Evolutionary conservation across 140 eudicot species (phyloP).

Genomic region (Senecio squalidus): DNA sequence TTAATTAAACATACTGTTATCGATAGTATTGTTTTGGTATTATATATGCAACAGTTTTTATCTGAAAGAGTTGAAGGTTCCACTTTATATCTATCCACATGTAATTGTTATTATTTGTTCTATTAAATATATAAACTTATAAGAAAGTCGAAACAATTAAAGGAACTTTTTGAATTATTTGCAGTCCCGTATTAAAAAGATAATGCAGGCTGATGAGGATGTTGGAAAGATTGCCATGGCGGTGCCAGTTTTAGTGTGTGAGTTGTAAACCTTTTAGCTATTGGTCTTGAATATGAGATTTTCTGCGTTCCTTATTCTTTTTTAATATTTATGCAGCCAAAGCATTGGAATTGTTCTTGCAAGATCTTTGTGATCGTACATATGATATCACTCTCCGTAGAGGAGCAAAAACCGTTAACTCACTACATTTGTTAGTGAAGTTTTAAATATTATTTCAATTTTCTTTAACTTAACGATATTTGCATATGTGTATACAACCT

Average conservation of each 20-base stretch:
- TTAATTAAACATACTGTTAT: too few relatives aligned
- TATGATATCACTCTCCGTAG: slow-evolving; percentile 69
- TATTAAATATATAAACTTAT: background rate
- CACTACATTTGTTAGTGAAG: slow-evolving; percentile 58
- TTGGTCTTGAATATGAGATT: background rate
- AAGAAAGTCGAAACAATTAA: too few relatives aligned
- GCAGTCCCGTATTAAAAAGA: background rate
- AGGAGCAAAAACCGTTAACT: slow-evolving; percentile 77
- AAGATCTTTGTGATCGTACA: slow-evolving; percentile 78
- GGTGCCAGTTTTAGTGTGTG: background rate
- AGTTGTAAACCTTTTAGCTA: background rate
- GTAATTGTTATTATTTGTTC: background rate
- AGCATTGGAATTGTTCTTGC: slow-evolving; percentile 75
- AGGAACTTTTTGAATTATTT: too few relatives aligned
- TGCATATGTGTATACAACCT: too few relatives aligned
- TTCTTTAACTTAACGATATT: background rate
- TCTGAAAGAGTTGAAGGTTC: background rate
- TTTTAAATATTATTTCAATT: background rate
- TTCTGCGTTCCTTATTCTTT: background rate
- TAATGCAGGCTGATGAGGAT: background rate
- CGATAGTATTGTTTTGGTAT: too few relatives aligned
- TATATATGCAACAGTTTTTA: too few relatives aligned
- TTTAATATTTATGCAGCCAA: slow-evolving; percentile 49
- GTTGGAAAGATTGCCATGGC: background rate
- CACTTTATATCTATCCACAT: background rate